Evolutionary conservation across 2,329 filamentous ascomycete genomes (phyloP).

Genomic region (Diaporthe citrichinensis): DNA sequence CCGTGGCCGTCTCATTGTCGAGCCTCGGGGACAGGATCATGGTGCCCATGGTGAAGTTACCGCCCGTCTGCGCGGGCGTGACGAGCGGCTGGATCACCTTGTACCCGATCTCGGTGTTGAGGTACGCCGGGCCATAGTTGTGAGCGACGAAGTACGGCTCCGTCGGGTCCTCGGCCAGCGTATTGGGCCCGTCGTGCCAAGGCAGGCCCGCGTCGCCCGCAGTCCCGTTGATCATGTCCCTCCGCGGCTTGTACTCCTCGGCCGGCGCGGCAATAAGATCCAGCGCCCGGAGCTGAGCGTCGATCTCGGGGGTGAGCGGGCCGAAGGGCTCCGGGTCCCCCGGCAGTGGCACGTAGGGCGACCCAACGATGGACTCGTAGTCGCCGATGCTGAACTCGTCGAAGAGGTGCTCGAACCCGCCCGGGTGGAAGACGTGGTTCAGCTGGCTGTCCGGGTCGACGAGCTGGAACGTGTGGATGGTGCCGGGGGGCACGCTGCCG

Average conservation of each 20-base stretch:
- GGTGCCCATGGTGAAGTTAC: conserved; percentile 13
- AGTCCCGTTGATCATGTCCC: conserved; percentile 5
- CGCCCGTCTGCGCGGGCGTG: background rate
- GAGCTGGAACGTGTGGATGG: conserved; percentile 23
- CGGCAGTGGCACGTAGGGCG: background rate
- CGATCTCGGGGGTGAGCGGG: conserved; percentile 15
- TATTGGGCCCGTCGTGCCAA: background rate
- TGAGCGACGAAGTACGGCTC: conserved; percentile 5
- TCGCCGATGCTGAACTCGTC: background rate
- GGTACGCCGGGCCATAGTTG: conserved; percentile 1
- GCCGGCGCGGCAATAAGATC: conserved; percentile 1
- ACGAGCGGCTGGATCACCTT: conserved; percentile 12
- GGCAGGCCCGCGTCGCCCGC: background rate
- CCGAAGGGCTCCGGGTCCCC: conserved; percentile 4
- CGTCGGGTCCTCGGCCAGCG: conserved; percentile 2
- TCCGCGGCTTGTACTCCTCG: background rate
- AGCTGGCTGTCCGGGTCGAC: conserved; percentile 24
- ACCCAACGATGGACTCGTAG: conserved; percentile 1
- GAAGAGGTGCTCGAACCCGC: conserved; percentile 11
- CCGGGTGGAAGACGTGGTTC: conserved; percentile 24
- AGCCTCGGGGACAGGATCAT: background rate
- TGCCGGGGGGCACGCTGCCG: background rate
- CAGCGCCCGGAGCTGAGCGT: conserved; percentile 8
- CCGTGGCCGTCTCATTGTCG: background rate
- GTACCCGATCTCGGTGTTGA: background rate